phyloP scores from a whole-genome alignment of 2,329 filamentous ascomycete species.

The Cladophialophora immunda region DNA sequence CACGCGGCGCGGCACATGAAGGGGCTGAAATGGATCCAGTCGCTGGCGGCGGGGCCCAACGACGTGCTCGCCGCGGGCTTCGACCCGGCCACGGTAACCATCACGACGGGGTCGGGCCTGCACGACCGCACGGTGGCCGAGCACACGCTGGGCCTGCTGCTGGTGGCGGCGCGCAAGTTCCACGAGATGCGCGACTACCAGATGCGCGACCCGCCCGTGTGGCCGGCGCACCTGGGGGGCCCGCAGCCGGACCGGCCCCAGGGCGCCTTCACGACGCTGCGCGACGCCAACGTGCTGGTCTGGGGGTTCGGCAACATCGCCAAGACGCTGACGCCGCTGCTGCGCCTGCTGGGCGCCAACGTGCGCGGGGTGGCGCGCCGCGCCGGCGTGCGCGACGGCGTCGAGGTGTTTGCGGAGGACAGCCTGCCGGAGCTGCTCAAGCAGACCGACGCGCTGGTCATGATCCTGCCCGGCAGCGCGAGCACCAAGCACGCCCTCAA shows the following conservation, averaged over 20 bases:
- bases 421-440: slow-evolving; percentile 62
- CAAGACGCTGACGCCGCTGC: slow-evolving; percentile 65
- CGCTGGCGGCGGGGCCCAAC: slow-evolving; percentile 71
- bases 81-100: slow-evolving; percentile 57
- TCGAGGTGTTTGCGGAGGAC: slow-evolving; percentile 66
- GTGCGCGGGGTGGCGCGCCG: slow-evolving; percentile 67
- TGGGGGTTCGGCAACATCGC: slow-evolving; percentile 75
- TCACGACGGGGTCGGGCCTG: slow-evolving; percentile 70
- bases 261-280: slow-evolving; percentile 66
- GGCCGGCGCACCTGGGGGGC: slow-evolving; percentile 70
- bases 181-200: slow-evolving; percentile 65
- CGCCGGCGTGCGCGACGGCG: slow-evolving; percentile 65
- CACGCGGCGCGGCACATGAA: slow-evolving; percentile 65
- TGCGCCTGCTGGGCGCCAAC: slow-evolving; percentile 64
- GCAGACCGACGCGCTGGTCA: slow-evolving; percentile 70
- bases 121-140: slow-evolving; percentile 73
- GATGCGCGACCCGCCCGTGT: slow-evolving; percentile 56
- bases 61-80: slow-evolving; percentile 71
- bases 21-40: slow-evolving; percentile 71
- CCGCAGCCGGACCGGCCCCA: slow-evolving; percentile 57
- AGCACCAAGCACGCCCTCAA: slow-evolving; percentile 66
- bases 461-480: slow-evolving; percentile 69
- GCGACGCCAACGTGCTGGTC: slow-evolving; percentile 66
- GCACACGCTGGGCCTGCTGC: slow-evolving; percentile 65
- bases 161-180: slow-evolving; percentile 37